phyloP scores from a whole-genome alignment of 2,329 filamentous ascomycete genomes.

The Talaromyces sp. region DNA sequence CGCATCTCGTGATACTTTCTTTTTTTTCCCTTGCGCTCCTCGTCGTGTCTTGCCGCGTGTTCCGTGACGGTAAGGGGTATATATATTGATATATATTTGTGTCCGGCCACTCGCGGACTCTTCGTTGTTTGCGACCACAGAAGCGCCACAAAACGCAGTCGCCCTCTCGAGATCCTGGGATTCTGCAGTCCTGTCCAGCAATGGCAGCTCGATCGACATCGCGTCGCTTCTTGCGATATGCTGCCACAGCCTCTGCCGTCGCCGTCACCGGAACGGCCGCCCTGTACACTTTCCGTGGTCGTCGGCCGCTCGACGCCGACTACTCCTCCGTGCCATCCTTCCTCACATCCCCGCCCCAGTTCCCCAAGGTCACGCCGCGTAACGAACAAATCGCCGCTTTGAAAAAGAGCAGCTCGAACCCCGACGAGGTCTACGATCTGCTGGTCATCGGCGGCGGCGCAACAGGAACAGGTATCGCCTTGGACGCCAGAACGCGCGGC shows the following conservation, averaged over 20 bases:
- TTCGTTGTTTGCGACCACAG: background rate
- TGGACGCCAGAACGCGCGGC: conserved; percentile 73
- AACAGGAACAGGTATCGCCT: conserved; percentile 72
- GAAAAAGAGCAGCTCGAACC: conserved; percentile 33
- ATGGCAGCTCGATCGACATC: conserved; percentile 1
- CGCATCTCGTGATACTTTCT: background rate
- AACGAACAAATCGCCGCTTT: conserved; percentile 48
- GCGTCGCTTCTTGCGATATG: conserved; percentile 4
- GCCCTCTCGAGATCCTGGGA: background rate
- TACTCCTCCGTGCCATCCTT: background rate
- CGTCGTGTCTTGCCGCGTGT: background rate
- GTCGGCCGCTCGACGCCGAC: background rate
- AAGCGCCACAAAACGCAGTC: background rate
- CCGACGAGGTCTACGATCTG: conserved; percentile 62
- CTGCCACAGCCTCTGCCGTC: background rate
- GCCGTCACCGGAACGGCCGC: background rate
- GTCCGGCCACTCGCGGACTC: background rate
- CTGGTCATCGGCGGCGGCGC: conserved; percentile 74
- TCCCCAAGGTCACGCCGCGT: conserved; percentile 46
- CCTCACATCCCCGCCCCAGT: conserved; percentile 31
- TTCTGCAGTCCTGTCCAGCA: background rate
- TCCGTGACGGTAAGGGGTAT: background rate
- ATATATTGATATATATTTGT: background rate
- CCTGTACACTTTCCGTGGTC: background rate
- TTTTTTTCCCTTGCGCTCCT: background rate